Evolutionary conservation across 2,329 filamentous ascomycete genomes (phyloP), one percentile per base, ranked within the genome.

Genomic region (Trichophyton equinum): DNA sequence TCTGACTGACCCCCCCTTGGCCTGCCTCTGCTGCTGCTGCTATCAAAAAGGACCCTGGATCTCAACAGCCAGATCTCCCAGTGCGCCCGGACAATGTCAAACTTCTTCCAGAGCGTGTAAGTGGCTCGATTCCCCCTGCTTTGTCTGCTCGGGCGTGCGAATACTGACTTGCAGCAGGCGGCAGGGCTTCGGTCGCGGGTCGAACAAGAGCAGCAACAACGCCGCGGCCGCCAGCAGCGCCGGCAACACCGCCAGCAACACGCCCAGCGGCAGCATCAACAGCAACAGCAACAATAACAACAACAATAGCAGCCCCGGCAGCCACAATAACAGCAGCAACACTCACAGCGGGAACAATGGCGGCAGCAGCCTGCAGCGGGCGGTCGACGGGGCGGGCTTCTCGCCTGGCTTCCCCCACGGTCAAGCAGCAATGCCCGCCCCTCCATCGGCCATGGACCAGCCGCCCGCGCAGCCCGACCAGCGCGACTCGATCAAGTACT

Each of bases 51-150:
- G n/a, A 47, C 44, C 20, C 44, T 20, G 20, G 49, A 25, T 20
- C 49, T 53, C 18, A 15, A 20, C 18, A 20, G 44, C 18, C 18
- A 53, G 49, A n/a, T 53, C 20, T 20, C n/a, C 18, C 49, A 30
- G 49, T n/a, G 22, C n/a, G 27, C 49, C 49, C 49, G 60, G 62
- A 73, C 61, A 59, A 79, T 79, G 77, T 73, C 76, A 58, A 77
- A 73, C 57, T 78, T 78, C 67, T 77, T 79, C 59, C 76, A 78
- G 68, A 78, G 75, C 65, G 76, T 78, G 77, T 79, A 77, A 71
- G 75, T 76, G 33, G 9, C 33, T 38, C 9, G 33, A 13, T 38
- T 13, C 9, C 11, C 33, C 33, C 9, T 13, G 33, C 33, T 13
- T 1, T 13, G 27, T 2, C 4, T 18, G 40, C 15, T 44, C 40